Evolutionary conservation across 2,329 filamentous ascomycete species (phyloP), one percentile per base, ranked within the genome.

Genomic region (Microascus cirrosus): DNA sequence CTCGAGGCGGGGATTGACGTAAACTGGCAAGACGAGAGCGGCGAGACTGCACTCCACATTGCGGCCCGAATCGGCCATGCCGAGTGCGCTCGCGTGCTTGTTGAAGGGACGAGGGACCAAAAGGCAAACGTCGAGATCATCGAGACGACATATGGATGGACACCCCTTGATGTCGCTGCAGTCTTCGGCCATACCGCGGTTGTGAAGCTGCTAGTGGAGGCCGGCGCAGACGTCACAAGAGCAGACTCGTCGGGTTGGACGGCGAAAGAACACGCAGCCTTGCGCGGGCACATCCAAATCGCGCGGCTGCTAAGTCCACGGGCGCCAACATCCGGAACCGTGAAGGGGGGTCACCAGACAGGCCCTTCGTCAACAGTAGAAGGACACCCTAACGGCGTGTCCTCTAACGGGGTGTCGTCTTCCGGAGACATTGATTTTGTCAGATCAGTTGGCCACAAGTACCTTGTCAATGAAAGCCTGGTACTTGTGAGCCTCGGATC

Each of bases 391-490:
- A 76, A 82, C 64, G 71, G 75, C 59, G 66, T 32, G 13, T 34
- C 71, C 28, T 85, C 83, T 54, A 76, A 82, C 64, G 71, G 75
- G 59, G 66, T 53, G 13, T 34, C 71, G 22, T 74, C 69, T 22
- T 70, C 77, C 6, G 78, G 84, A 55, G 73, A 79, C 7, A 76
- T 85, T 2, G 90, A 96, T 62, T 87, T 92, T 5, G 82, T 97
- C 62, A 97, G 97, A 72, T 89, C 90, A 1, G 99, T 97, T 70
- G 94, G 94, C 58, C 94, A 99, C 76, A 85, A 93, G 57, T 99
- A 97, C 71, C 80, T 99, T 55, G 95, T 85, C 20, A 84, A 95
- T 56, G 86, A 95, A 65, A 89, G 89, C 61, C 85, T 99, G 77
- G 83, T 99, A 3, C 78, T 97, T 54, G 92, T 99, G 65, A 96